Evolutionary conservation across 768 basidiomycete species (phyloP).

Genomic region (Pisolithus sp.): DNA sequence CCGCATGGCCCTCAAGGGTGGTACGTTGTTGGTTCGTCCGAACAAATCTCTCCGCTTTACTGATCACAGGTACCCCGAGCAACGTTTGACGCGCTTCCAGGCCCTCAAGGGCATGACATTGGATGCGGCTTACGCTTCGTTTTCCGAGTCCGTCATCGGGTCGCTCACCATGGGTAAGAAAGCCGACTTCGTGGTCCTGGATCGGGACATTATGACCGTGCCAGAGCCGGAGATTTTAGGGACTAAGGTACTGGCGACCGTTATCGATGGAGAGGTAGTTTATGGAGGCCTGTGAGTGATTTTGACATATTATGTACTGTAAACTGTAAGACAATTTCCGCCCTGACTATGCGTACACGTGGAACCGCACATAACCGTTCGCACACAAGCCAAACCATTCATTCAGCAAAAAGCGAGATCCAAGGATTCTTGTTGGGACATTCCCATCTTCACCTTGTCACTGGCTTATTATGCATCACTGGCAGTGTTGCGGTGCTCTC

Average conservation of each 20-base stretch:
- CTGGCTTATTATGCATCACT: too few species aligned
- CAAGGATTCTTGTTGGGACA: neutral
- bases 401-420: too few species aligned
- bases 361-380: too few species aligned
- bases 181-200: conserved; percentile 83
- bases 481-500: too few species aligned
- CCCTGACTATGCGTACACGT: too few species aligned
- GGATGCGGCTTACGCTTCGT: conserved; percentile 84
- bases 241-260: conserved; percentile 64
- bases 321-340: too few species aligned
- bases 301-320: neutral
- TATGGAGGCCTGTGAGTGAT: conserved; percentile 42
- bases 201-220: conserved; percentile 72
- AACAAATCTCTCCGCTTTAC: neutral
- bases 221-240: conserved; percentile 53
- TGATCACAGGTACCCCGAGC: conserved; percentile 60
- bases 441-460: too few species aligned
- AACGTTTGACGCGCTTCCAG: conserved; percentile 74
- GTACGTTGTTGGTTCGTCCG: too few species aligned
- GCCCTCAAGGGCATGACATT: conserved; percentile 88
- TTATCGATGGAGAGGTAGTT: conserved; percentile 65
- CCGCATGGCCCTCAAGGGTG: conserved; percentile 81
- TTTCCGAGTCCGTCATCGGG: conserved; percentile 67
- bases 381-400: too few species aligned
- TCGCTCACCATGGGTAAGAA: conserved; percentile 71